phyloP scores from a whole-genome alignment of 2,329 filamentous ascomycete species.

The Eutypa lata region DNA sequence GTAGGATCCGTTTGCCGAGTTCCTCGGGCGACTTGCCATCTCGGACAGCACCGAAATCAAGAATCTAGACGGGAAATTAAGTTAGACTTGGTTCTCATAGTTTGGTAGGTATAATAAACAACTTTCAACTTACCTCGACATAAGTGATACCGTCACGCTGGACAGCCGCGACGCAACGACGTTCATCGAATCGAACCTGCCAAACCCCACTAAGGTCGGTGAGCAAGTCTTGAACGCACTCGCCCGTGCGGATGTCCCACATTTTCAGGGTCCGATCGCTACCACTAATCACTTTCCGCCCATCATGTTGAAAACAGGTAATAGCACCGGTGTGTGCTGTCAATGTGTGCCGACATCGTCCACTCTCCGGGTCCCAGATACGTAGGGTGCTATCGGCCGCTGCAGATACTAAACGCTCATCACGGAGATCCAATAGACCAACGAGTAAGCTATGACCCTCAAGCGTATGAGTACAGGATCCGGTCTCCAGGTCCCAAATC shows the following conservation, averaged over 20 bases:
- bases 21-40: slow-evolving; percentile 78
- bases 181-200: slow-evolving; percentile 97
- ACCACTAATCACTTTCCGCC: slow-evolving; percentile 92
- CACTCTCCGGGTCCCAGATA: slow-evolving; percentile 95
- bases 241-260: slow-evolving; percentile 93
- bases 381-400: slow-evolving; percentile 92
- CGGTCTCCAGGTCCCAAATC: slow-evolving; percentile 91
- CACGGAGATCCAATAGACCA: slow-evolving; percentile 82
- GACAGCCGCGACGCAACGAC: slow-evolving; percentile 92
- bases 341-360: slow-evolving; percentile 83
- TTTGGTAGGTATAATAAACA: not conserved
- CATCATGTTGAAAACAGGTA: slow-evolving; percentile 97
- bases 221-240: slow-evolving; percentile 88
- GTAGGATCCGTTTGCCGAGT: slow-evolving; percentile 74
- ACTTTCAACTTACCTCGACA: slow-evolving; percentile 74
- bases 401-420: slow-evolving; percentile 88
- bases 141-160: slow-evolving; percentile 91
- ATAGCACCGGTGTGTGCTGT: slow-evolving; percentile 96
- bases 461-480: slow-evolving; percentile 79
- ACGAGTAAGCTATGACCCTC: slow-evolving; percentile 93
- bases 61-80: slow-evolving; percentile 62
- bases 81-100: slow-evolving; percentile 27
- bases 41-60: slow-evolving; percentile 92
- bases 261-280: slow-evolving; percentile 96
- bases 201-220: slow-evolving; percentile 95